These are phyloP conservation scores for Backusella morwellensis DNA, from an alignment of 192 early-diverging fungal species.

Conservation along the genomic window DNA sequence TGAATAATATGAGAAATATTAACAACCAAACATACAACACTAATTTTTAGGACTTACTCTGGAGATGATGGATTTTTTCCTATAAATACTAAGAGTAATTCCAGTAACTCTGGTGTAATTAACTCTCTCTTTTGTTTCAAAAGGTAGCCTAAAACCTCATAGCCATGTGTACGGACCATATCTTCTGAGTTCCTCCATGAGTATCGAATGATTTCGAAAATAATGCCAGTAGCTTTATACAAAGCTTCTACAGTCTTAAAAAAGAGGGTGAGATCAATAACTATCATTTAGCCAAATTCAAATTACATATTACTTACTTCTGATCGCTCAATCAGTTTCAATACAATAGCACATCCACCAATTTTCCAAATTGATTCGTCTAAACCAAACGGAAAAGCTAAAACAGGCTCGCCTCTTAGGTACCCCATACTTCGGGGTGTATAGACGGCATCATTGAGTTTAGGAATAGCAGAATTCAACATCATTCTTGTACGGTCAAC, in stretches of 20 bases:
- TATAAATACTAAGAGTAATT: constrained; percentile 59
- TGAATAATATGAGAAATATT: not conserved
- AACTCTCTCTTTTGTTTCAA: constrained; percentile 63
- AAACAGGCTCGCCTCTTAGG: constrained; percentile 51
- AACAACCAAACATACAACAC: not conserved
- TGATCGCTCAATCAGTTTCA: constrained; percentile 58
- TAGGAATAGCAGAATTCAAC: constrained; percentile 56
- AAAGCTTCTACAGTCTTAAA: constrained; percentile 46
- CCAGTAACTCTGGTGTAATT: constrained; percentile 54
- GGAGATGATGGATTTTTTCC: constrained; percentile 52
- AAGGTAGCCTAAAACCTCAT: constrained; percentile 62
- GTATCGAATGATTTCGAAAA: constrained; percentile 60
- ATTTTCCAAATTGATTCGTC: constrained; percentile 72
- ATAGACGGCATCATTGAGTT: constrained; percentile 47
- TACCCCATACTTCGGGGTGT: constrained; percentile 39
- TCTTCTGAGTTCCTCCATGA: constrained; percentile 72
- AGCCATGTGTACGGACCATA: constrained; percentile 66
- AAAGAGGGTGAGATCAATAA: not conserved
- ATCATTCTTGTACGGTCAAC: constrained; percentile 21
- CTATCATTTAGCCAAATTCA: no score
- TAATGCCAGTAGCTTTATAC: constrained; percentile 48
- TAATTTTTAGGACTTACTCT: constrained; percentile 38
- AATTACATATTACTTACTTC: constrained; percentile 41
- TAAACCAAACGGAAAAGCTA: constrained; percentile 55
- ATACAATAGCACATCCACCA: constrained; percentile 62